Evolutionary conservation across 495 filamentous ascomycete genomes (phyloP), one percentile per base, ranked within the genome.

Genomic region (Hypoxylon fragiforme): DNA sequence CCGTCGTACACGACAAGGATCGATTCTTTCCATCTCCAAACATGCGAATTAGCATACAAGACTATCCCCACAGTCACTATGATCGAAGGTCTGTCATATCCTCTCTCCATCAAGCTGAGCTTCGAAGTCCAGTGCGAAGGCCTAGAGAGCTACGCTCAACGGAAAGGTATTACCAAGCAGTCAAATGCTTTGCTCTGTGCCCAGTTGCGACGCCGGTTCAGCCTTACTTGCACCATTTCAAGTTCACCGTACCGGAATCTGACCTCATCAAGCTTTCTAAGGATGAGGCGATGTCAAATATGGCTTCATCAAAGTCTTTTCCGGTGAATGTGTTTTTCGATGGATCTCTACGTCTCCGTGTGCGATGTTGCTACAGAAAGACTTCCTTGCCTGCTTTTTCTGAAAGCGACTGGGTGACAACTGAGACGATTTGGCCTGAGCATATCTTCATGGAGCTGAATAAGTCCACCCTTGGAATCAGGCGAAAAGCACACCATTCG

Each of bases 371-470:
- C 54, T 43, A 43, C 9, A 22, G 40, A 7, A 48, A 36, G 12
- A 39, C 31, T 19, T 47, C 41, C 6, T 12, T 26, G 1, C 16
- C 40, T 18, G 3, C 57, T 1, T 26, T 65, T 9, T 62, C 60
- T 6, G 69, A 82, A 14, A 55, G 66, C 13, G 63, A 76, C 3
- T 95, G 91, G 90, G 70, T 77, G 13, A 75, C 76, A 8, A 53
- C 71, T 14, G 82, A 89, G 26, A 85, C 80, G 15, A 57, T 62
- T 30, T 96, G 92, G 92, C 92, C 92, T 9, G 73, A 78, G 32
- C 76, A 82, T 41, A 76, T 90, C 4, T 89, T 85, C 54, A 69
- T 94, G 31, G 71, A 77, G n/a, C 65, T 95, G 42, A 95, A 96
- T 65, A 68, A 64, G 0, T 57, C 60, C 1, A 63, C 75, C n/a